phyloP scores from a whole-genome alignment of 345 rosid genomes.

The Turritis glabra region DNA sequence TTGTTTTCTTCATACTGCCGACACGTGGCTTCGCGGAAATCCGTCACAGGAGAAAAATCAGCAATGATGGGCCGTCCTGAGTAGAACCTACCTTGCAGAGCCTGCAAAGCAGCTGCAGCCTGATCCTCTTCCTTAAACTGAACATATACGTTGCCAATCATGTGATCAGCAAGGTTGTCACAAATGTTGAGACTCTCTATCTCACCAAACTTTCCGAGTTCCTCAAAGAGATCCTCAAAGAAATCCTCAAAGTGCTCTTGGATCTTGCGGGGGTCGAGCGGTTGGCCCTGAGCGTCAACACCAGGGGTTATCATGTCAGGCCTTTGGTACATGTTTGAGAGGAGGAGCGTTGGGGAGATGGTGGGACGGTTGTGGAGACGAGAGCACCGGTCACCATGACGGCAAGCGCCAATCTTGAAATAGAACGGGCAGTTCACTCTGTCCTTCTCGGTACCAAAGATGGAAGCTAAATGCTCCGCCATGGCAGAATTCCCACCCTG shows the following conservation, averaged over 20 bases:
- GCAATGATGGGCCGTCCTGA: conserved; percentile 91
- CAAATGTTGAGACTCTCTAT: conserved; percentile 83
- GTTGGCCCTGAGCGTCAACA: conserved; percentile 71
- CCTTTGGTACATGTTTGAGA: conserved; percentile 68
- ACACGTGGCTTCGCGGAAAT: conserved; percentile 89
- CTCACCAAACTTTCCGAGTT: conserved; percentile 87
- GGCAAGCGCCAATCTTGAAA: conserved; percentile 88
- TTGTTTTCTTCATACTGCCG: conserved; percentile 81
- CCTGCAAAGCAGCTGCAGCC: conserved; percentile 79
- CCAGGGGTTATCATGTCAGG: conserved; percentile 94
- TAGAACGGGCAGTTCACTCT: conserved; percentile 86
- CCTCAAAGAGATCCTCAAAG: conserved; percentile 86
- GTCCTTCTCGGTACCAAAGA: conserved; percentile 88
- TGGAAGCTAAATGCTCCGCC: conserved; percentile 97
- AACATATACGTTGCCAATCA: conserved; percentile 90
- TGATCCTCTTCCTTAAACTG: conserved; percentile 91
- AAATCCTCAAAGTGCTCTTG: conserved; percentile 88
- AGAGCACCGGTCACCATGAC: conserved; percentile 95
- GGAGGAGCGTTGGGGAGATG: conserved; percentile 74
- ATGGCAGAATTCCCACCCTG: conserved; percentile 43
- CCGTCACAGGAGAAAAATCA: conserved; percentile 93
- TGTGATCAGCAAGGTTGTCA: conserved; percentile 90
- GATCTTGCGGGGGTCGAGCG: conserved; percentile 73
- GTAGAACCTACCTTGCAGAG: conserved; percentile 77
- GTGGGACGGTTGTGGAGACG: conserved; percentile 84